Base-by-base conservation (phyloP, 371 early-diverging fungal genomes). In the Batkoa obscura region DNA sequence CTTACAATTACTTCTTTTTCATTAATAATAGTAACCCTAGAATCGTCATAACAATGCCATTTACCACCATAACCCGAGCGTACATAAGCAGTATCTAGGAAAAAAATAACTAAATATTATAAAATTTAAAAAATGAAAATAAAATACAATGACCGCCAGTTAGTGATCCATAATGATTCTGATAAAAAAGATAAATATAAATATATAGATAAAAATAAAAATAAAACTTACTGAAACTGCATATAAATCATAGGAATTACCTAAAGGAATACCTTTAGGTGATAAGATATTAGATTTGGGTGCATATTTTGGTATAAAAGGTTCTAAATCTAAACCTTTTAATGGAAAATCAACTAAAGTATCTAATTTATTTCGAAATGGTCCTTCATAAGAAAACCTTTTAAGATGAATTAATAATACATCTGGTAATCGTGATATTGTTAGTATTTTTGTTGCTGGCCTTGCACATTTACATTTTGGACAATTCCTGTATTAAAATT, bases 11-110 rank as follows among this genome's bases (percentile, higher is more conserved):
- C 83, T 55, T 79, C 73, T 30, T 64, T 59, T 63, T 81, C 78
- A 43, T 75, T 73, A 37, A 78, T 77, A 0, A 70, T 70, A 0
- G 82, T 78, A 12, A 91, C 82, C 12, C 88, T 68, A 30, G 90
- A 80, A 67, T 96, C 97, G 66, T 95, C 91, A 72, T 92, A 92
- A 55, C 83, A 78, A 64, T 81, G 84, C 97, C 97, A 96, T 63
- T 83, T 75, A 23, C 75, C 72, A 9, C 79, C 73, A 56, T 81
- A 71, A 2, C 80, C 80, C 60, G 84, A 83, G 39, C 82, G 71
- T 2, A 94, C 90, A 62, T 77, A 79, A 0, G 95, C 93, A 13
- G 94, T 96, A 59, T 96, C 70, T 70, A 61, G 10, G 23, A 41
- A n/a, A n/a, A 23, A 23, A 23, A 23, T 23, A 23, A 23, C 23